Percentiles rank a stretch among this genome's conserved stretches.
Evolutionary conservation across 768 basidiomycete genomes (phyloP).

Genomic region (Leucosporidium yakuticum): DNA sequence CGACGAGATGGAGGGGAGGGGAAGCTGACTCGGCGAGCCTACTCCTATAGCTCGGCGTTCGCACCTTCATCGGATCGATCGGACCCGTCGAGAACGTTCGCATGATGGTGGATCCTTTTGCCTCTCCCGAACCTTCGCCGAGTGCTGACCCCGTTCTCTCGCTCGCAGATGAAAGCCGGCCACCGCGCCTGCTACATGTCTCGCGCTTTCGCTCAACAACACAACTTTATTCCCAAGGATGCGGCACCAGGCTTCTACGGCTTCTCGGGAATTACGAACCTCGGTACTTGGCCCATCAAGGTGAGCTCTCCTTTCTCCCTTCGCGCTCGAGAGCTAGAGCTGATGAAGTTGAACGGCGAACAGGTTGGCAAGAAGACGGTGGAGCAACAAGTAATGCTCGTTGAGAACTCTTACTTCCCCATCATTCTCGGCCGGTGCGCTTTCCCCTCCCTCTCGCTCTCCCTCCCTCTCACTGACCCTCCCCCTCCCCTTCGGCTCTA

Average conservation of each 20-base stretch:
- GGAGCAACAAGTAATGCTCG: slow-evolving; percentile 64
- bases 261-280: slow-evolving; percentile 61
- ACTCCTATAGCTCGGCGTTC: slow-evolving; percentile 56
- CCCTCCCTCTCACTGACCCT: not conserved
- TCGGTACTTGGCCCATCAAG: slow-evolving; percentile 58
- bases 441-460: not conserved
- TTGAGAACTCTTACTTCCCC: slow-evolving; percentile 93
- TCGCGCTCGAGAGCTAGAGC: not conserved
- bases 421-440: slow-evolving; percentile 81
- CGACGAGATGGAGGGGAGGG: not conserved
- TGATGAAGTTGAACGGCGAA: not conserved
- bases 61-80: slow-evolving; percentile 84
- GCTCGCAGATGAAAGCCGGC: slow-evolving; percentile 72
- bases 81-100: slow-evolving; percentile 65
- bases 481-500: not conserved
- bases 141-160: not conserved
- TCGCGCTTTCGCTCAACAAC: slow-evolving; percentile 77
- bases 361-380: slow-evolving; percentile 44
- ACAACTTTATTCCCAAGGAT: slow-evolving; percentile 81
- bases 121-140: not conserved
- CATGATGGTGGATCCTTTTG: slow-evolving; percentile 54
- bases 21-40: not conserved
- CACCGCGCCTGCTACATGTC: slow-evolving; percentile 94
- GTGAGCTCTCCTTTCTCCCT: not conserved
- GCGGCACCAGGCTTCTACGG: slow-evolving; percentile 86